Evolutionary conservation across 2,329 filamentous ascomycete species (phyloP).

Genomic region (Zalaria sp.): DNA sequence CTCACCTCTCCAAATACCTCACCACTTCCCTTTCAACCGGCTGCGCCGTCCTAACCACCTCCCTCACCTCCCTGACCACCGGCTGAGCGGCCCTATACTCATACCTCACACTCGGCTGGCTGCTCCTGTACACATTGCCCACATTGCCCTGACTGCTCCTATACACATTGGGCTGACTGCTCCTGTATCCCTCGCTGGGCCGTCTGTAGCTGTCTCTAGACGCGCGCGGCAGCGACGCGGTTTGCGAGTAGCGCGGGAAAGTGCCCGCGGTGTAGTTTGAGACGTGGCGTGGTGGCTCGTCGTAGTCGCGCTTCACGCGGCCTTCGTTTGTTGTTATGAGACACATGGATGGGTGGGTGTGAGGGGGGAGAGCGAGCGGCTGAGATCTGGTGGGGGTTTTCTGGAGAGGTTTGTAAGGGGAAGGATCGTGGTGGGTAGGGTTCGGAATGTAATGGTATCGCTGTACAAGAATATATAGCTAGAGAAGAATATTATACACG

Average conservation of each 20-base stretch:
- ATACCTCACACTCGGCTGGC: neutral
- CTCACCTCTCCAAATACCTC: no score
- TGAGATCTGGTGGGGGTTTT: no score
- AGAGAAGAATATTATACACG: no score
- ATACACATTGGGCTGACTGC: neutral
- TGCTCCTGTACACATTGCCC: neutral
- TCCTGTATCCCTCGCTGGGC: neutral
- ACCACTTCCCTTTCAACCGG: no score
- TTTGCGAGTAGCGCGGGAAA: neutral
- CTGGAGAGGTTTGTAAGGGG: no score
- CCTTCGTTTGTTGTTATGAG: slow-evolving; percentile 13
- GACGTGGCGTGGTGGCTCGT: slow-evolving; percentile 15
- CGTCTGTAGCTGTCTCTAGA: neutral
- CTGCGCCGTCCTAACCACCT: no score
- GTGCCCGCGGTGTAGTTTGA: slow-evolving; percentile 17
- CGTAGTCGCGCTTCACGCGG: slow-evolving; percentile 8
- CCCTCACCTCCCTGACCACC: neutral
- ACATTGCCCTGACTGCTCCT: neutral
- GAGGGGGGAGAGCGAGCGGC: neutral
- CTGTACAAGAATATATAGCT: no score
- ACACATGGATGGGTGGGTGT: slow-evolving; percentile 11
- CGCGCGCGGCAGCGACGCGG: neutral
- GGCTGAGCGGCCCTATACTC: neutral
- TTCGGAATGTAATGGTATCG: no score
- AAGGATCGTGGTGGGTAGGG: no score